Conservation (phyloP, 768 basidiomycete species). For the Tricholoma saponaceum region DNA sequence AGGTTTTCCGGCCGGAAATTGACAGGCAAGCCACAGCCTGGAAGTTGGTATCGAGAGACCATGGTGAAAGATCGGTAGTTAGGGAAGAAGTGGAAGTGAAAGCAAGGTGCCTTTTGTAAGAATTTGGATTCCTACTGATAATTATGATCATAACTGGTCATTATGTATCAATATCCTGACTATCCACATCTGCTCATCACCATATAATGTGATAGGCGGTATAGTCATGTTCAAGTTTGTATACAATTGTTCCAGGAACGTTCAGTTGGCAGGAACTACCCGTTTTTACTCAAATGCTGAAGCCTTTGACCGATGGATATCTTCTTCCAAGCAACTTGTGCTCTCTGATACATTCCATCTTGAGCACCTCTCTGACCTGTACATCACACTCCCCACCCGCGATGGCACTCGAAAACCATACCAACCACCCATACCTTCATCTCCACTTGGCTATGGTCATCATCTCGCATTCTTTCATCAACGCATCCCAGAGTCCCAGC, state of each 20-base stretch:
- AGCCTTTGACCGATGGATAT: slow-evolving; percentile 53
- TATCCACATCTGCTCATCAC: too few species aligned
- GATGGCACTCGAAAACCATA: slow-evolving; percentile 50
- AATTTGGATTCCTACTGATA: too few species aligned
- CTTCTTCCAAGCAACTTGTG: slow-evolving; percentile 39
- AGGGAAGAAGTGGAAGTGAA: background rate
- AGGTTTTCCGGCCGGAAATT: background rate
- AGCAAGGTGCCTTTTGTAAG: background rate
- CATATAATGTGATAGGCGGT: too few species aligned
- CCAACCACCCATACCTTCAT: slow-evolving; percentile 33
- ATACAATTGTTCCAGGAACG: slow-evolving; percentile 9
- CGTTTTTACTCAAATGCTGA: slow-evolving; percentile 9
- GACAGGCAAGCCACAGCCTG: slow-evolving; percentile 5
- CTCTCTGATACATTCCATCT: slow-evolving; percentile 47
- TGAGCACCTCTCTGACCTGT: slow-evolving; percentile 61
- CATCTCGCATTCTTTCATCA: slow-evolving; percentile 76
- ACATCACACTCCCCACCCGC: slow-evolving; percentile 68
- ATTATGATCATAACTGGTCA: too few species aligned
- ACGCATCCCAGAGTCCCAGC: slow-evolving; percentile 47
- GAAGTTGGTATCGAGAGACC: background rate
- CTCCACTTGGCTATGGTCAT: slow-evolving; percentile 55
- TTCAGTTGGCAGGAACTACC: background rate
- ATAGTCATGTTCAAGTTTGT: background rate
- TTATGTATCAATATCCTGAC: too few species aligned
- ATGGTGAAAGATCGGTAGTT: background rate